A percentile compares a stretch with the other conserved stretches of the same genome.
Conservation (phyloP, 257 asterid genomes). For the Solanum virginianum region DNA sequence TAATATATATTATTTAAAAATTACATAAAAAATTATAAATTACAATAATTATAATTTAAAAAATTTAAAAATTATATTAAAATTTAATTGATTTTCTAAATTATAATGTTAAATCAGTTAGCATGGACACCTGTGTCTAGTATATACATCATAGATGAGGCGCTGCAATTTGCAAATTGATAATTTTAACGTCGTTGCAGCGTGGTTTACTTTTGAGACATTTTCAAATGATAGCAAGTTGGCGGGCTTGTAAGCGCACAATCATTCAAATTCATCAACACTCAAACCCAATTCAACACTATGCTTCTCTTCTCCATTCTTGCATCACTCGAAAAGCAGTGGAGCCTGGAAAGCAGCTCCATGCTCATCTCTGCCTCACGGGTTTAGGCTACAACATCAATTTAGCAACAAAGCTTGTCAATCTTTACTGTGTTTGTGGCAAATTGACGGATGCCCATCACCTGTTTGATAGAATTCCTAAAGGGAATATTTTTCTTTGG, state of each 20-base stretch:
- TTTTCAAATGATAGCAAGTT: background rate
- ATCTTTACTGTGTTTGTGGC: conserved; percentile 29
- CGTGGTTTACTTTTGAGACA: background rate
- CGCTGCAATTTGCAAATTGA: too few relatives aligned
- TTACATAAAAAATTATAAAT: too few relatives aligned
- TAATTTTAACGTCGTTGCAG: too few relatives aligned
- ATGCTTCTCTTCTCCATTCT: conserved; percentile 29
- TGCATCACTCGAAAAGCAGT: conserved; percentile 26
- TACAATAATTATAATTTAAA: too few relatives aligned
- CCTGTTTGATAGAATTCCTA: conserved; percentile 50
- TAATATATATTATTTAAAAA: too few relatives aligned
- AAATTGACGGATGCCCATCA: conserved; percentile 25
- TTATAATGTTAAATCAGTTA: too few relatives aligned
- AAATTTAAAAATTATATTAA: too few relatives aligned
- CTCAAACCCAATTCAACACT: conserved; percentile 5
- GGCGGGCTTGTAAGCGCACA: background rate
- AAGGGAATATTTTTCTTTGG: conserved; percentile 44
- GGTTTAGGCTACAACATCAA: conserved; percentile 19
- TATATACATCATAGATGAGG: too few relatives aligned
- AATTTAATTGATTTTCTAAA: too few relatives aligned
- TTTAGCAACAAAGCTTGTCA: conserved; percentile 46
- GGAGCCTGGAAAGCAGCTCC: conserved; percentile 49
- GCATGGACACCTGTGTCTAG: too few relatives aligned
- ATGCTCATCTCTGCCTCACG: conserved; percentile 26
- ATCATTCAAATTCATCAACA: background rate